Percentiles rank a stretch among this genome's conserved stretches.
These are phyloP conservation scores for Lonicera japonica DNA, from an alignment of 129 eudicot genomes.

Conservation along the genomic window DNA sequence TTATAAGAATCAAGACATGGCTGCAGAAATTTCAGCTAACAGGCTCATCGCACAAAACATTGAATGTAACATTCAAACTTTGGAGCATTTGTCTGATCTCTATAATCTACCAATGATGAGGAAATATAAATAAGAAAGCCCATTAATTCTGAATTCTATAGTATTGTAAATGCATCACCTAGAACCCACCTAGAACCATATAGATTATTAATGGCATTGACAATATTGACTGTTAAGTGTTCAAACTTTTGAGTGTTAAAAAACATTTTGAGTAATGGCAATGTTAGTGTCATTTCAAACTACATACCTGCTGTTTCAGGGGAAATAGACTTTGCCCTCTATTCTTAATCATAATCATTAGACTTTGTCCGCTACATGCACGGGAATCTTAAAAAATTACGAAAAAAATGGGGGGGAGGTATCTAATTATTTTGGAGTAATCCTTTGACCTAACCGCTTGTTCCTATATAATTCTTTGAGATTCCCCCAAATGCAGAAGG, in stretches of 20 bases:
- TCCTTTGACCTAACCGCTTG: no score
- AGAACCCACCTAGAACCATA: background rate
- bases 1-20: background rate
- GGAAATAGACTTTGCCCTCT: no score
- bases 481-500: no score
- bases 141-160: background rate
- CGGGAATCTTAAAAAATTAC: no score
- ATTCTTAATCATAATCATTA: no score
- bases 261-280: conserved; percentile 1
- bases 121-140: background rate
- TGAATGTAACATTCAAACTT: no score
- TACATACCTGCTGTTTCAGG: no score
- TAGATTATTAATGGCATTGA: background rate
- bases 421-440: no score
- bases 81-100: background rate
- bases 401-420: no score
- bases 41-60: background rate
- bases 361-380: no score
- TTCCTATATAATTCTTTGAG: no score
- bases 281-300: background rate
- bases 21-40: background rate
- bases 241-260: no score
- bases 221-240: background rate
- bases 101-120: background rate
- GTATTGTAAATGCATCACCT: background rate